Conservation (phyloP, 1,284 basidiomycete genomes). For the Thelephora terrestris region DNA sequence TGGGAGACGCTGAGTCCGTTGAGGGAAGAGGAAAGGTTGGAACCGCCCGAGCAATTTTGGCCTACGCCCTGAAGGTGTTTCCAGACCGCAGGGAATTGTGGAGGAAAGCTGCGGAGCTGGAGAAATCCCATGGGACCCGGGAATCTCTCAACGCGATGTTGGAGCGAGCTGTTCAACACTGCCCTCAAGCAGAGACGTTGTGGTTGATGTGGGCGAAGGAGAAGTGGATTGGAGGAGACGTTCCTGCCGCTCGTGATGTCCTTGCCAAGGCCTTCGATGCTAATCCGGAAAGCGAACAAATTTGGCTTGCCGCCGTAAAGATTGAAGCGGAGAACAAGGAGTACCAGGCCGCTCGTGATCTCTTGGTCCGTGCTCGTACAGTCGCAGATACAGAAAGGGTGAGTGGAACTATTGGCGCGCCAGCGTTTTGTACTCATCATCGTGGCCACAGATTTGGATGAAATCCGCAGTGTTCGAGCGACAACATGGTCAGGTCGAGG, state of each 20-base stretch:
- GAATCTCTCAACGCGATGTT: conserved; percentile 80
- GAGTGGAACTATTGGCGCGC: conserved; percentile 19
- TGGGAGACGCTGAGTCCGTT: conserved; percentile 82
- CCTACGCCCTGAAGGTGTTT: conserved; percentile 87
- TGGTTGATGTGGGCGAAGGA: conserved; percentile 98
- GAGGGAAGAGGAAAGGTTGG: conserved; percentile 69
- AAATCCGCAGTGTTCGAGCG: conserved; percentile 94
- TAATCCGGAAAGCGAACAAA: conserved; percentile 93
- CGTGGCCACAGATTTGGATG: conserved; percentile 80
- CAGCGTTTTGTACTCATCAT: conserved; percentile 2
- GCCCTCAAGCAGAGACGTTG: conserved; percentile 89
- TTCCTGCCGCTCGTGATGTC: conserved; percentile 78
- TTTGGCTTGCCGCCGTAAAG: conserved; percentile 96
- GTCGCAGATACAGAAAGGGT: conserved; percentile 90
- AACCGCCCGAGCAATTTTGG: conserved; percentile 79
- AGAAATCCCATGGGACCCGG: conserved; percentile 82
- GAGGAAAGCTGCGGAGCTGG: conserved; percentile 85
- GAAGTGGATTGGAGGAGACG: conserved; percentile 84
- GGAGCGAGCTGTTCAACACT: conserved; percentile 75
- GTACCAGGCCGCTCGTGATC: conserved; percentile 72
- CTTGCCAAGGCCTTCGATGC: conserved; percentile 88
- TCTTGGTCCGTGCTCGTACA: conserved; percentile 80
- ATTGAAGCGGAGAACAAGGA: conserved; percentile 93
- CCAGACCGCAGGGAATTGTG: conserved; percentile 79
- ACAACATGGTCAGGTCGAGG: conserved; percentile 69